phyloP scores from a whole-genome alignment of 306 rosid species.

The Arachis stenosperma region DNA sequence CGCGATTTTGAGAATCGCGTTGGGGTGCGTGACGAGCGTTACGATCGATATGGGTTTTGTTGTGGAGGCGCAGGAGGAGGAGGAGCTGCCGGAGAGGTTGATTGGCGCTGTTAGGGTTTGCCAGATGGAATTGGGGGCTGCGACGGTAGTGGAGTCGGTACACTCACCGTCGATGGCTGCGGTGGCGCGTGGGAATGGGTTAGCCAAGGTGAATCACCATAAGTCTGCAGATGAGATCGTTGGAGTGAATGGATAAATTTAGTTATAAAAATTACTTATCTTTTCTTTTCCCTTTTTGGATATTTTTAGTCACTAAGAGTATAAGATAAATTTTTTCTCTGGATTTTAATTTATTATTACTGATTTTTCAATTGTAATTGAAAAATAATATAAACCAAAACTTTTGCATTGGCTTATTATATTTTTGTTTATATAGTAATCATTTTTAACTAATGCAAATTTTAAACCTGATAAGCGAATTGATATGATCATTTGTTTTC shows the following conservation, averaged over 20 bases:
- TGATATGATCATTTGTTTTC: no score
- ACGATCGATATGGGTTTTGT: conserved; percentile 84
- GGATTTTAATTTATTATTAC: neutral
- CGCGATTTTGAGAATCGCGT: conserved; percentile 79
- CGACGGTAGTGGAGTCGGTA: conserved; percentile 52
- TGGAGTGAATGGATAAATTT: neutral
- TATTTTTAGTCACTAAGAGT: no score
- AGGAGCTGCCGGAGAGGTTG: conserved; percentile 81
- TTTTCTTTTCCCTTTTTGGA: no score
- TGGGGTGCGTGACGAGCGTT: conserved; percentile 74
- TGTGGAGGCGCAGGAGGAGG: conserved; percentile 82
- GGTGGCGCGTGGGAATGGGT: conserved; percentile 53
- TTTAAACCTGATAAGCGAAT: no score
- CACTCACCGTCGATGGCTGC: conserved; percentile 3
- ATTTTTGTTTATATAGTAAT: neutral
- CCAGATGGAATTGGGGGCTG: conserved; percentile 82
- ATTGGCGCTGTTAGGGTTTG: conserved; percentile 83
- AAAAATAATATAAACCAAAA: neutral
- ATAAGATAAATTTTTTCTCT: no score
- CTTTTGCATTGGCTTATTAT: neutral
- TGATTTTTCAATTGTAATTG: neutral
- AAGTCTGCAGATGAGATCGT: conserved; percentile 43
- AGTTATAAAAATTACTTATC: neutral
- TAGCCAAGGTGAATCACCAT: conserved; percentile 63
- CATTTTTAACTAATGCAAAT: neutral